Conservation (phyloP, 306 rosid genomes). For the Quercus alba region DNA sequence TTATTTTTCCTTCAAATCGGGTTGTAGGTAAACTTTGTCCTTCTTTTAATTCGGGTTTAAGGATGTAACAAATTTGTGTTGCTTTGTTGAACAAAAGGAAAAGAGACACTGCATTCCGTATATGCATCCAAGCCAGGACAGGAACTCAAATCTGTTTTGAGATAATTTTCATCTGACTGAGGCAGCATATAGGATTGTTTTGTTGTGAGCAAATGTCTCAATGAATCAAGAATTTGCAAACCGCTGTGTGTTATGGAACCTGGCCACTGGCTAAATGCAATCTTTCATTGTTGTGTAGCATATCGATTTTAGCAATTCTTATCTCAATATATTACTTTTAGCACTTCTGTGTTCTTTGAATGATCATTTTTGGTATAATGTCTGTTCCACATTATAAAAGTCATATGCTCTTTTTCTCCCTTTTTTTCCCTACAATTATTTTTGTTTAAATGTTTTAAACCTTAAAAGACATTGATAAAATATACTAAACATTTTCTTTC, state of each 20-base stretch:
- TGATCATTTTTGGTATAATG: not conserved
- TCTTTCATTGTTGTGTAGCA: not conserved
- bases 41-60: not conserved
- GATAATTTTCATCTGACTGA: not conserved
- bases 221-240: not conserved
- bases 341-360: not conserved
- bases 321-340: not conserved
- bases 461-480: no score
- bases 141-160: not conserved
- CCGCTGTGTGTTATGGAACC: not conserved
- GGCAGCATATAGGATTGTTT: not conserved
- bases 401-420: no score
- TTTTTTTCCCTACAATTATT: no score
- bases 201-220: not conserved
- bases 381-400: no score
- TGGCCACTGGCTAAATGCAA: not conserved
- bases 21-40: no score
- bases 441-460: no score
- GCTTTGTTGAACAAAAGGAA: not conserved
- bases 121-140: not conserved
- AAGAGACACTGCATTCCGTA: not conserved
- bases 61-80: not conserved
- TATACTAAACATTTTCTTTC: no score
- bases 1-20: no score
- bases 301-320: not conserved